Conservation (phyloP, 768 basidiomycete genomes). For the Amanita rimosa region DNA sequence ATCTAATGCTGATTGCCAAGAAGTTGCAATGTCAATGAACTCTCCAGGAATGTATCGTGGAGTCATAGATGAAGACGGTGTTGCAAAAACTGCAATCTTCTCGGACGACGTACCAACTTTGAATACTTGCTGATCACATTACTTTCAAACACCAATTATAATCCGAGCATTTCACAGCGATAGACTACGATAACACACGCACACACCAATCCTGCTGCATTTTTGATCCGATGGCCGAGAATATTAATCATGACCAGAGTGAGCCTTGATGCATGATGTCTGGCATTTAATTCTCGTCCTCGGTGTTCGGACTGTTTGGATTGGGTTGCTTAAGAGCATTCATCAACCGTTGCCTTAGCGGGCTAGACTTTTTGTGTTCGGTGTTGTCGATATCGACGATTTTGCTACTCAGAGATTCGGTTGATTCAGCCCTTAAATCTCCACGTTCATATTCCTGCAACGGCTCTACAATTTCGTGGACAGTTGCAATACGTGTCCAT, state of each 20-base stretch:
- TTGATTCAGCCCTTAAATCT: not conserved
- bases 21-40: slow-evolving; percentile 68
- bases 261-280: not conserved
- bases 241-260: not conserved
- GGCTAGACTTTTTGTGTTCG: slow-evolving; percentile 7
- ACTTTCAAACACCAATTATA: too few species aligned
- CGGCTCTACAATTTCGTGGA: slow-evolving; percentile 59
- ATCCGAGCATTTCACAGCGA: too few species aligned
- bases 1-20: not conserved
- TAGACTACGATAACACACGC: not conserved
- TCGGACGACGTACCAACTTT: slow-evolving; percentile 44
- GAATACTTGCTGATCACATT: not conserved
- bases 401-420: not conserved
- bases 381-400: not conserved
- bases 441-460: slow-evolving; percentile 17
- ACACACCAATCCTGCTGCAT: not conserved
- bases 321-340: slow-evolving; percentile 13
- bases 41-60: slow-evolving; percentile 80
- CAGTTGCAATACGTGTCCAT: slow-evolving; percentile 78
- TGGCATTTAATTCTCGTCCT: not conserved
- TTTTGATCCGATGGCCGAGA: not conserved
- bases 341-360: slow-evolving; percentile 18
- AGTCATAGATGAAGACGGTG: slow-evolving; percentile 55
- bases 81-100: slow-evolving; percentile 70
- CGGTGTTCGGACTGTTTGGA: not conserved